These are phyloP conservation scores for Yamadazyma laniorum DNA, from an alignment of 805 yeast species.

Conservation along the genomic window DNA sequence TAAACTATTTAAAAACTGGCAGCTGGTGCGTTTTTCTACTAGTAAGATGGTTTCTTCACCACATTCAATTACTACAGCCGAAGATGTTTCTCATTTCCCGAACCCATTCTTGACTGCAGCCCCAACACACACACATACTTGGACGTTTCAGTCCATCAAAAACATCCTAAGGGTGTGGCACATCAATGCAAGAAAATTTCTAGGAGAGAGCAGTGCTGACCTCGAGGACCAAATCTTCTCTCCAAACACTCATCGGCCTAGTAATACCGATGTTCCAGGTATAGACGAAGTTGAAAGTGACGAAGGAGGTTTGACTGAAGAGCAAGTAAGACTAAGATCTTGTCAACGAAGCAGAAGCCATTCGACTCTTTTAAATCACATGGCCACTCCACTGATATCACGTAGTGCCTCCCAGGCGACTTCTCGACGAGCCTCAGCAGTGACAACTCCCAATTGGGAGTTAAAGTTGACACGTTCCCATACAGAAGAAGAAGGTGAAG, in stretches of 20 bases:
- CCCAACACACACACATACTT: background rate
- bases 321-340: background rate
- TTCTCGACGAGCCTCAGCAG: background rate
- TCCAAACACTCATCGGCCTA: slow-evolving; percentile 25
- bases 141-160: background rate
- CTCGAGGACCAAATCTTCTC: slow-evolving; percentile 26
- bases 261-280: slow-evolving; percentile 20
- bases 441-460: background rate
- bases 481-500: too few relatives aligned
- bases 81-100: too few relatives aligned
- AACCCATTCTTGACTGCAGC: background rate
- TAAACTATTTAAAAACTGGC: too few relatives aligned
- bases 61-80: too few relatives aligned
- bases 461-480: too few relatives aligned
- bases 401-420: background rate
- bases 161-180: slow-evolving; percentile 5
- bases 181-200: slow-evolving; percentile 1
- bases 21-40: too few relatives aligned
- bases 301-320: background rate
- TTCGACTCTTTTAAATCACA: background rate
- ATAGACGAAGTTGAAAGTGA: slow-evolving; percentile 16
- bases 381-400: background rate
- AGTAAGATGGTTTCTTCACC: too few relatives aligned
- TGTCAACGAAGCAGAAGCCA: slow-evolving; percentile 5
- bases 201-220: slow-evolving; percentile 15